Evolutionary conservation across 106 monocot genomes (phyloP).

Genomic region (Triglochin maritima): DNA sequence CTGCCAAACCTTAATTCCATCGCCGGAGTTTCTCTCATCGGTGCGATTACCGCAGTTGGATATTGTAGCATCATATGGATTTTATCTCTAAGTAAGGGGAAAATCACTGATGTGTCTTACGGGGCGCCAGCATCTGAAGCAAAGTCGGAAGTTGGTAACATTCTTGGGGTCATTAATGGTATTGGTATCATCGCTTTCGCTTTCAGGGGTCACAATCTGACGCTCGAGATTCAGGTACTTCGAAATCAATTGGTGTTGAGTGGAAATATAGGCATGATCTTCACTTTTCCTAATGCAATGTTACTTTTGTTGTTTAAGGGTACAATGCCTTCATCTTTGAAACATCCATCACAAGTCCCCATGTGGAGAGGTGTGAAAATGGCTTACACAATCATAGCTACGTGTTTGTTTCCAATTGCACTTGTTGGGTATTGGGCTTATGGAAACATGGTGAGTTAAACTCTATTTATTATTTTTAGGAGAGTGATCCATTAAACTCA

Average conservation of each 20-base stretch:
- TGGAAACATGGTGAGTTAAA: slow-evolving; percentile 48
- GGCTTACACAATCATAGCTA: slow-evolving; percentile 44
- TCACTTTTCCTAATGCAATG: too few species aligned
- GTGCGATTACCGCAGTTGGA: slow-evolving; percentile 48
- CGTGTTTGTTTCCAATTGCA: slow-evolving; percentile 61
- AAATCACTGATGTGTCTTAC: slow-evolving; percentile 38
- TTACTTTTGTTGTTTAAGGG: slow-evolving; percentile 12
- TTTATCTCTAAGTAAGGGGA: slow-evolving; percentile 52
- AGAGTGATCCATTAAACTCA: too few species aligned
- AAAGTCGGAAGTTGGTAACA: slow-evolving; percentile 12
- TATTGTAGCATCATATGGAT: slow-evolving; percentile 88
- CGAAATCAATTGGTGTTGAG: too few species aligned
- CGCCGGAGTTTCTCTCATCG: slow-evolving; percentile 73
- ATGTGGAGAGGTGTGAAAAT: slow-evolving; percentile 90
- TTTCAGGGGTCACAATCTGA: slow-evolving; percentile 88
- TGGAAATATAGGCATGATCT: too few species aligned
- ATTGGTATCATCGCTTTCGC: slow-evolving; percentile 81
- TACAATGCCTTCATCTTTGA: slow-evolving; percentile 79
- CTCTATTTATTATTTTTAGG: too few species aligned
- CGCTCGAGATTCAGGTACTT: slow-evolving; percentile 79
- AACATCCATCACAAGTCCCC: slow-evolving; percentile 60
- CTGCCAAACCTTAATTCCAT: slow-evolving; percentile 97
- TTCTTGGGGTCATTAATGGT: slow-evolving; percentile 42
- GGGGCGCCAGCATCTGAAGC: not conserved
- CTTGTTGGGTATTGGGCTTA: slow-evolving; percentile 88